Conservation (phyloP, 225 moss, liverwort and hornwort genomes). For the Marchantia polymorpha region DNA sequence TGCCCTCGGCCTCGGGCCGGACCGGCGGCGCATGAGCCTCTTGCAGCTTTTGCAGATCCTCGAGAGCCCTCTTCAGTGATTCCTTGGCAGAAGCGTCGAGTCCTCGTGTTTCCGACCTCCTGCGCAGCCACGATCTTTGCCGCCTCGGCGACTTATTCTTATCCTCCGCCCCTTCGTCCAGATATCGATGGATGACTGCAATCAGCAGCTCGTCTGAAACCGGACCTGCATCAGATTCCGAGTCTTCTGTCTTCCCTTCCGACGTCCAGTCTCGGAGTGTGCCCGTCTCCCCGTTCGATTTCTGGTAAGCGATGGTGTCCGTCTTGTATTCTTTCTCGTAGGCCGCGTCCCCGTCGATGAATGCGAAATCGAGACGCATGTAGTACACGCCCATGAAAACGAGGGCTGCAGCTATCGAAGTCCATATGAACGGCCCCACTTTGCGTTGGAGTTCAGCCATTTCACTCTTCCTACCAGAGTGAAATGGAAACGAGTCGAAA, state of each 20-base stretch:
- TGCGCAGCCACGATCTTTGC: neutral
- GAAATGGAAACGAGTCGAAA: no score
- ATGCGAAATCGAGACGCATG: neutral
- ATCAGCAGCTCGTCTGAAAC: neutral
- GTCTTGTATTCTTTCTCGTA: conserved; percentile 1
- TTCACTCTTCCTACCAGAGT: neutral
- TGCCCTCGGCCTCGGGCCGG: no score
- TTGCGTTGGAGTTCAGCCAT: neutral
- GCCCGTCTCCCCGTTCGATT: neutral
- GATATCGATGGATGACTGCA: neutral
- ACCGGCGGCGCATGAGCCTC: no score
- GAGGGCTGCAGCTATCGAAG: neutral
- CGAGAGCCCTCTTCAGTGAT: neutral
- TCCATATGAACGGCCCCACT: neutral
- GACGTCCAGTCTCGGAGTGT: neutral
- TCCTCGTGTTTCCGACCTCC: neutral
- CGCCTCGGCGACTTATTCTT: neutral
- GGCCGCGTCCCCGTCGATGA: neutral
- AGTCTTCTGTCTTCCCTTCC: neutral
- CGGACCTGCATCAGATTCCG: neutral
- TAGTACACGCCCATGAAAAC: neutral
- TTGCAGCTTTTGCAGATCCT: neutral
- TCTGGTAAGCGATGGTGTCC: neutral
- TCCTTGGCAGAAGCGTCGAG: neutral
- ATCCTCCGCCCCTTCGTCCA: neutral